Conservation (phyloP, 345 rosid species). For the Raphanus raphanistrum region DNA sequence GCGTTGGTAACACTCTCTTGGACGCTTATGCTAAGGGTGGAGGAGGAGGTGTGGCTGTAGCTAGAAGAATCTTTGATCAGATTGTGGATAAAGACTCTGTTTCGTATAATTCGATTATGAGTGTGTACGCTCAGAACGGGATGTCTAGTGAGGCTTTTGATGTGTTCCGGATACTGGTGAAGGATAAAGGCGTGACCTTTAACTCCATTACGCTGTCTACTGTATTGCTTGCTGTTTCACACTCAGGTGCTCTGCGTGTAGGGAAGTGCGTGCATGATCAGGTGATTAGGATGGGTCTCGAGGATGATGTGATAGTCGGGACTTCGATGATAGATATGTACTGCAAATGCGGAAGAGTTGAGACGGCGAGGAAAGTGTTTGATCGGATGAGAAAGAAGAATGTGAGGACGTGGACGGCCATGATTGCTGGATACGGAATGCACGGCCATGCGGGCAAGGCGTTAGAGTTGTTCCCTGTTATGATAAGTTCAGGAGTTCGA, state of each 20-base stretch:
- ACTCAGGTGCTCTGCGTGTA: slow-evolving; percentile 57
- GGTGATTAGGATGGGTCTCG: slow-evolving; percentile 78
- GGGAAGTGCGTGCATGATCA: slow-evolving; percentile 80
- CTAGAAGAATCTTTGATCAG: slow-evolving; percentile 67
- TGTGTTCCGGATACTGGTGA: slow-evolving; percentile 50
- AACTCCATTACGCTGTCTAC: slow-evolving; percentile 74
- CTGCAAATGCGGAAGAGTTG: slow-evolving; percentile 81
- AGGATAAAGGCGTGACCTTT: slow-evolving; percentile 44
- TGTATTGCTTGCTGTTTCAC: slow-evolving; percentile 66
- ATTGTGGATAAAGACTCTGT: slow-evolving; percentile 61
- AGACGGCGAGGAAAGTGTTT: slow-evolving; percentile 65
- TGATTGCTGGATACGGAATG: slow-evolving; percentile 89
- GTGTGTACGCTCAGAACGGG: slow-evolving; percentile 74
- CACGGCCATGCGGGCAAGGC: slow-evolving; percentile 76
- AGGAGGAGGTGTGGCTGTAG: slow-evolving; percentile 44
- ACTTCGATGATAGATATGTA: slow-evolving; percentile 85
- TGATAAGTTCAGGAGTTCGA: slow-evolving; percentile 58
- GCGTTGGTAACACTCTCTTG: slow-evolving; percentile 66
- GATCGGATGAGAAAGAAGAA: slow-evolving; percentile 64
- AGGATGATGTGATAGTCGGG: slow-evolving; percentile 62
- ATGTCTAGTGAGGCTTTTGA: slow-evolving; percentile 62
- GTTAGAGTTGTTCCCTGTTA: slow-evolving; percentile 61
- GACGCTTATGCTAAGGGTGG: slow-evolving; percentile 82
- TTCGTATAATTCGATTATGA: slow-evolving; percentile 80
- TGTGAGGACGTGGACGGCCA: slow-evolving; percentile 85